Base-by-base conservation (phyloP, 2,329 filamentous ascomycete genomes). In the Alternaria sp. region DNA sequence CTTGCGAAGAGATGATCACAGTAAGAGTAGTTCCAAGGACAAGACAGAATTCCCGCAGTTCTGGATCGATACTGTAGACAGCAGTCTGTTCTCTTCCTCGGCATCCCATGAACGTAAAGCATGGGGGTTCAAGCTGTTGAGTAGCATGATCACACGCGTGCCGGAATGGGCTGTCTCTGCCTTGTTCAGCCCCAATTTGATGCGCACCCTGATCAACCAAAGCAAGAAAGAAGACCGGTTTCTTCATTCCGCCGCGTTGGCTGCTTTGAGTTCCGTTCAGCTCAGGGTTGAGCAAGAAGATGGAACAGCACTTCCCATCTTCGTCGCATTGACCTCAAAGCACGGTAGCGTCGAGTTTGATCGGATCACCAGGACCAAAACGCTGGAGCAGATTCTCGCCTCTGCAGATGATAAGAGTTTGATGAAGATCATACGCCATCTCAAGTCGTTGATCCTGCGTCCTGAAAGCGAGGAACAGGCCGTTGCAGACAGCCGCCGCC, bases 31-130 rank as follows among this genome's bases (percentile, higher is more conserved):
- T 74, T 59, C 73, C 68, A 46, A 82, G 76, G 67, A 65, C 57
- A 81, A 78, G 64, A 74, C 77, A 6, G 81, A 83, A 23, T 93
- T 97, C 75, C 84, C 86, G 51, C 88, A 91, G 50, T 96, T 97
- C 76, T 98, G 95, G 94, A 88, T 88, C 44, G 89, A 93, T 47
- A 90, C 92, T 59, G 90, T 98, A 63, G 94, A 97, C 79, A 91
- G 95, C 76, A 91, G 91, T 9, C 85, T 97, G 4, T 97, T 98
- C 77, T 90, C 92, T 6, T 88, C 90, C 60, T 89, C 87, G 11
- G 91, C 94, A 8, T 96, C 93, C 1, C 89, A 94, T 46, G 93
- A 94, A 70, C 91, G 96, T 59, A 98, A 97, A 80, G 93, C 93
- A 74, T 93, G 93, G 79, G 96, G 96, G 0, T 95, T 98, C 80